Evolutionary conservation across 306 rosid species (phyloP).

Genomic region (Sicyos baderoa): DNA sequence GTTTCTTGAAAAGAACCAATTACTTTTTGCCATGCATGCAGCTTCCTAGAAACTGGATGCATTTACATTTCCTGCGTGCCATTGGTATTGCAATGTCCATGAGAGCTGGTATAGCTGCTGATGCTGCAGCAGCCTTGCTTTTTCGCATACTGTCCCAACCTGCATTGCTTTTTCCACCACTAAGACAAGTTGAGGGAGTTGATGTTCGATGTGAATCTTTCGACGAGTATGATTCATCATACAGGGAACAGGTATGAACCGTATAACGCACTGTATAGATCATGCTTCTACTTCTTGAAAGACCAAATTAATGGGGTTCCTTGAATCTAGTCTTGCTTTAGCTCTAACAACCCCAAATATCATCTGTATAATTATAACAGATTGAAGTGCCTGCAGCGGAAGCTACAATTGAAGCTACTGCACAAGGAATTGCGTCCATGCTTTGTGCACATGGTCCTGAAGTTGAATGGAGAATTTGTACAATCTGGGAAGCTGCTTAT

Average conservation of each 20-base stretch:
- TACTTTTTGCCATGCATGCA: conserved; percentile 23
- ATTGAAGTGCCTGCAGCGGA: conserved; percentile 89
- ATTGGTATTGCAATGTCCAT: conserved; percentile 98
- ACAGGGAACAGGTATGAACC: conserved; percentile 62
- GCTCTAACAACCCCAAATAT: conserved; percentile 1
- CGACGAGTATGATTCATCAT: conserved; percentile 69
- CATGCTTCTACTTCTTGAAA: conserved; percentile 1
- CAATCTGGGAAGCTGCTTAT: conserved; percentile 99
- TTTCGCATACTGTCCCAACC: conserved; percentile 95
- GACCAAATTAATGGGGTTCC: background rate
- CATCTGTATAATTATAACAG: conserved; percentile 31
- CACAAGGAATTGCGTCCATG: conserved; percentile 97
- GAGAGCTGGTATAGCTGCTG: conserved; percentile 95
- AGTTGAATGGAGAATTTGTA: conserved; percentile 99
- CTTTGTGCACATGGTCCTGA: conserved; percentile 99
- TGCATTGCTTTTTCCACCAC: conserved; percentile 87
- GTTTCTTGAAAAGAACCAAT: background rate
- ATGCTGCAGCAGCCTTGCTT: conserved; percentile 97
- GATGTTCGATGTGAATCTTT: conserved; percentile 75
- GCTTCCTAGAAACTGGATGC: conserved; percentile 99
- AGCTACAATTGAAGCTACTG: conserved; percentile 95
- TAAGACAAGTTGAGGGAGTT: conserved; percentile 87
- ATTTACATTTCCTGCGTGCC: conserved; percentile 95
- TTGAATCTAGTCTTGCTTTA: background rate
- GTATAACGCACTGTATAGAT: background rate